phyloP scores from a whole-genome alignment of 169 alveolate species.

The Perkinsus marinus region DNA sequence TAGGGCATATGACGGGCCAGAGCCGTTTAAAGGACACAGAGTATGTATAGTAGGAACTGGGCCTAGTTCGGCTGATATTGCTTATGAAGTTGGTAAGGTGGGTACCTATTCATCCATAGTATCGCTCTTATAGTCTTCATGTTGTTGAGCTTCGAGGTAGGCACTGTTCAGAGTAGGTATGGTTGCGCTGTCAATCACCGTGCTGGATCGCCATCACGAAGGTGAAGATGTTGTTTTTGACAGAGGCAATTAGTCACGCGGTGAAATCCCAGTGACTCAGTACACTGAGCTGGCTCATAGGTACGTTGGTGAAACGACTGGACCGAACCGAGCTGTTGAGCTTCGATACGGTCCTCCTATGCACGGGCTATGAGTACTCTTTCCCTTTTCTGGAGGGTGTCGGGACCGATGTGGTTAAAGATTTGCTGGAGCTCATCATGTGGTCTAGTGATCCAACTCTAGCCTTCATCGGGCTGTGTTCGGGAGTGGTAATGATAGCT shows the following conservation, averaged over 20 bases:
- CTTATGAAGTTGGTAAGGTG: neutral
- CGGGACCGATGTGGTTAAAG: neutral
- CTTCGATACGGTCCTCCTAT: neutral
- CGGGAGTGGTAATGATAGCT: neutral
- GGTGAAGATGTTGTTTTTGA: neutral
- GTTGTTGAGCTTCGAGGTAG: neutral
- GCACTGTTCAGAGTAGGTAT: neutral
- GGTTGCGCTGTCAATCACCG: neutral
- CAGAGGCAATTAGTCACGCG: neutral
- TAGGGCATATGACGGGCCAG: neutral
- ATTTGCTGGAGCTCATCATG: neutral
- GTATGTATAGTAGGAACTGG: neutral
- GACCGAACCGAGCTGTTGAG: neutral
- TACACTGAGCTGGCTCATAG: neutral
- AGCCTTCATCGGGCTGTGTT: neutral
- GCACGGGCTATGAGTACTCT: neutral
- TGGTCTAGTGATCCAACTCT: neutral
- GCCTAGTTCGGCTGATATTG: neutral
- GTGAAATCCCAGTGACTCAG: neutral
- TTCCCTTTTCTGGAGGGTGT: neutral
- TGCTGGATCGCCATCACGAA: neutral
- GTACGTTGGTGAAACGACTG: neutral
- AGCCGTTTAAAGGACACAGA: neutral
- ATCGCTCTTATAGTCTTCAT: neutral
- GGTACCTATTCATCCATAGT: neutral